phyloP scores from a whole-genome alignment of 73 alveolate species.

The Tetrahymena borealis region DNA sequence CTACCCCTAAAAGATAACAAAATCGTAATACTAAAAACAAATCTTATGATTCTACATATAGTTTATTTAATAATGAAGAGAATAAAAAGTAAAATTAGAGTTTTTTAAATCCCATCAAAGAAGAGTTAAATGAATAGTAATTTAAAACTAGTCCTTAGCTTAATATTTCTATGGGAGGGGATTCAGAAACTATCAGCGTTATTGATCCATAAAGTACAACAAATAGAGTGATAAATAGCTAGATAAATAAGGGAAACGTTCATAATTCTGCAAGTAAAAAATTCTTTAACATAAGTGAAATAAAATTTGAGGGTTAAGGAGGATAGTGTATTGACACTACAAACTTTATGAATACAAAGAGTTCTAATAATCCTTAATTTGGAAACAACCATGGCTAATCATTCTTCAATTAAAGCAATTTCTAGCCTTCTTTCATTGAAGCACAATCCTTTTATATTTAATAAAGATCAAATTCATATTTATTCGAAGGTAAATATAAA shows the following conservation, averaged over 20 bases:
- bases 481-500: background rate
- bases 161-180: background rate
- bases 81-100: too few relatives aligned
- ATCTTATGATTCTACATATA: background rate
- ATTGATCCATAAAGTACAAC: background rate
- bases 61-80: background rate
- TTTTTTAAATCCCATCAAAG: background rate
- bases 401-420: background rate
- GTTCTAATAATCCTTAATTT: background rate
- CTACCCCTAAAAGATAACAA: background rate
- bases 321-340: background rate
- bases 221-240: background rate
- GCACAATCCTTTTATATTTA: background rate
- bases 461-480: background rate
- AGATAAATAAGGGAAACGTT: background rate
- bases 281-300: background rate
- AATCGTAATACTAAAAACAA: background rate
- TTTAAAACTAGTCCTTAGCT: background rate
- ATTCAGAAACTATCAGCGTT: background rate
- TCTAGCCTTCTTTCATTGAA: background rate
- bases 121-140: background rate
- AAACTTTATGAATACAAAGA: background rate
- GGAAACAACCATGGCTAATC: background rate
- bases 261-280: background rate
- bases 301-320: background rate